These are phyloP conservation scores for Physaria fendleri DNA, from an alignment of 345 rosid species.

Conservation along the genomic window DNA sequence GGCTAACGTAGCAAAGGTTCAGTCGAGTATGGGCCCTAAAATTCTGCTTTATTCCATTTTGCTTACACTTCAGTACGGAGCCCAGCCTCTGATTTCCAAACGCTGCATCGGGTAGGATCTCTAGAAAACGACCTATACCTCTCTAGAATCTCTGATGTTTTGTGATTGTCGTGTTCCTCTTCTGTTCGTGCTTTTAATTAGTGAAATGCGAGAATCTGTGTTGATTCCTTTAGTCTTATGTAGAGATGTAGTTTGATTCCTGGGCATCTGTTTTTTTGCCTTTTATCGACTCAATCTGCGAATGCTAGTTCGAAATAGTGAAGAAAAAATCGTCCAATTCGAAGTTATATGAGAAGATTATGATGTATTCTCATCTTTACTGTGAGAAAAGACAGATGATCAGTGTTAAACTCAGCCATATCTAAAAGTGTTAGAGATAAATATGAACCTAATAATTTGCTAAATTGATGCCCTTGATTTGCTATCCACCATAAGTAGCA, in stretches of 20 bases:
- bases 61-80: conserved; percentile 85
- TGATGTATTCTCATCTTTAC: background rate
- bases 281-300: background rate
- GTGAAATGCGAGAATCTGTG: background rate
- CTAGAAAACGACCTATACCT: background rate
- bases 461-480: background rate
- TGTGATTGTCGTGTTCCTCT: background rate
- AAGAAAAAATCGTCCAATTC: background rate
- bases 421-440: background rate
- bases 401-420: background rate
- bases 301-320: background rate
- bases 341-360: background rate
- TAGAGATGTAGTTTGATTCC: background rate
- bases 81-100: conserved; percentile 93
- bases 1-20: conserved; percentile 16
- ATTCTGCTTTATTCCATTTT: conserved; percentile 65
- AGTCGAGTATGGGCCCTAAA: conserved; percentile 32
- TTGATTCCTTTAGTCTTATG: background rate
- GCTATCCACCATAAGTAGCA: background rate
- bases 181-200: background rate
- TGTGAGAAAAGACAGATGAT: background rate
- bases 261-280: background rate
- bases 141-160: background rate
- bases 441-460: background rate
- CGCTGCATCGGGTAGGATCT: conserved; percentile 59